Evolutionary conservation across 208 protist genomes (phyloP), one percentile per base, ranked within the genome.

Genomic region (Trypanosoma brucei): DNA sequence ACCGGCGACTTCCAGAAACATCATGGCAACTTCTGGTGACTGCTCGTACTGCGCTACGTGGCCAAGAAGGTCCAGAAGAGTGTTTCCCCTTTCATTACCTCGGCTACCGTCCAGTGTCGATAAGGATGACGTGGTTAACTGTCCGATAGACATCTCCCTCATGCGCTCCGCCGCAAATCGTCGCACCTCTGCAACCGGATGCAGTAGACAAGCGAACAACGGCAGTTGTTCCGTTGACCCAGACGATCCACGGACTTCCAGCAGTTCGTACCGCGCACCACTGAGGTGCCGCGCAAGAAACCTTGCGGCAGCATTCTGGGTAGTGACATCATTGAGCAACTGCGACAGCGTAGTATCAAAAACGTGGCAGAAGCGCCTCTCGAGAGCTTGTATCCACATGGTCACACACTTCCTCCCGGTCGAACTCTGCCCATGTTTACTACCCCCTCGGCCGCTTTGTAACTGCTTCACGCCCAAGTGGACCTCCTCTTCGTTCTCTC

Each of bases 171-270:
- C 76, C 3, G 79, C 88, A 51, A 87, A 38, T 46, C 67, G 65
- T 5, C 85, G 83, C 57, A 92, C 84, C 59, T 83, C 79, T 0
- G 81, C 59, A 42, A 85, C 64, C 33, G 83, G 72, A 70, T 95
- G 88, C 30, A 92, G 65, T 37, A 95, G 65, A 59, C 88, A 95
- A 0, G 86, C 75, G 51, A 92, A 92, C 7, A 95, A 71, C 11
- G 88, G 88, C 58, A 95, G 72, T 37, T 71, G 75, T 64, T 83
- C 79, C 13, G 60, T 64, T 11, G 14, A 39, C 38, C 59, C 64
- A 48, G 49, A 62, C 44, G 39, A 13, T 50, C 58, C 55, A 35
- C 57, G 35, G 39, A 94, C 78, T 40, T 81, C 72, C 22, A 94
- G 60, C 67, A 88, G 66, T 68, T 81, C 69, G 68, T 91, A 94